Base-by-base conservation (phyloP, 371 early-diverging fungal genomes). In the Mortierella sp. region DNA sequence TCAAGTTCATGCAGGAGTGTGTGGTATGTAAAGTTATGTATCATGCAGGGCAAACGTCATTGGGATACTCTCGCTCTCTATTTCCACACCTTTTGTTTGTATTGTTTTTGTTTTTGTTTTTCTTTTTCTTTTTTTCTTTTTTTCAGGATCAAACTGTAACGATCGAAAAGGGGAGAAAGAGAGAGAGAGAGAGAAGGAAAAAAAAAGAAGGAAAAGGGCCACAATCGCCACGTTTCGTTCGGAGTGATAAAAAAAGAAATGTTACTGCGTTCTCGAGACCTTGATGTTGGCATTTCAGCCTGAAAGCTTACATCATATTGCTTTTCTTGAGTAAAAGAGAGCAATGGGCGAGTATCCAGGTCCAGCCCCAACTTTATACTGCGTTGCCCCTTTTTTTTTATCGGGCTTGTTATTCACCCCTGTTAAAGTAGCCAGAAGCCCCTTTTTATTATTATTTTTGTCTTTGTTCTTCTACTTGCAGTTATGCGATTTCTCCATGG, bases 211-310 rank as follows among this genome's bases (percentile, higher is more conserved):
- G 22, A 47, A 17, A n/a, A n/a, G 8, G 8, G 40, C 40, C 40
- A 4, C 7, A 12, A 47, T 47, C 47, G 47, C 47, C 47, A 47
- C 47, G 47, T 47, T 47, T 47, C 17, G 22, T 47, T 47, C 47
- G 47, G 47, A 47, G 17, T 47, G 47, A 47, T 47, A 47, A n/a
- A 47, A 47, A 17, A 47, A n/a, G 47, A 47, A 22, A 47, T 47
- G 47, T n/a, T 47, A 47, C 47, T 47, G 47, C 6, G 8, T 45
- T 13, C 9, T 45, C 15, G n/a, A 12, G n/a, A 5, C 2, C 12
- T 45, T 15, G 45, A 15, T 45, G 15, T 45, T n/a, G 45, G 45
- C n/a, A n/a, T 47, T 47, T 2, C 1, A 47, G 22, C 40, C 40
- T 40, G 40, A 40, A 40, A 13, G 47, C 22, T 47, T 47, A 47